Conservation (phyloP, 345 rosid species). For the Litchi chinensis region DNA sequence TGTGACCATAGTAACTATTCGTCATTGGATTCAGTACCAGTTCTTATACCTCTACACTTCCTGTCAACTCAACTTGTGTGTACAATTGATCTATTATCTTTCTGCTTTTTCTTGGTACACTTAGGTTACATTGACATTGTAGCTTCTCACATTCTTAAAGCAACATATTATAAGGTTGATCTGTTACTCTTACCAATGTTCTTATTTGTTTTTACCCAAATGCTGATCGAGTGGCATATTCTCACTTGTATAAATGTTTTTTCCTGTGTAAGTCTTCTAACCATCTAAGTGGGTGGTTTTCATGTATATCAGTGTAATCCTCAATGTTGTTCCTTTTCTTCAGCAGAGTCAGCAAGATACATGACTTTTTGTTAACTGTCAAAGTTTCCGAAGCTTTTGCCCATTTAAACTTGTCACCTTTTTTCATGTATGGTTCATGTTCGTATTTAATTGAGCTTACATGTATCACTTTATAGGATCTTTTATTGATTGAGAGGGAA, state of each 20-base stretch:
- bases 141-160: background rate
- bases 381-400: background rate
- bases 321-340: background rate
- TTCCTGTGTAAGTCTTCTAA: background rate
- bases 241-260: background rate
- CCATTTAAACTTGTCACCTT: background rate
- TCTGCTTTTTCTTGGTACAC: background rate
- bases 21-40: background rate
- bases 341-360: background rate
- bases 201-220: background rate
- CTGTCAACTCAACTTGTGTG: background rate
- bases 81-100: background rate
- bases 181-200: no score
- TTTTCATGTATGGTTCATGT: background rate
- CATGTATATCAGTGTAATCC: background rate
- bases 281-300: background rate
- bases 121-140: background rate
- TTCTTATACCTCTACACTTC: background rate
- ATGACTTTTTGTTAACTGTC: background rate
- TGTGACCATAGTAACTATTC: no score
- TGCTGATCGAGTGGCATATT: background rate
- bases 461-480: constrained; percentile 56
- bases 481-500: constrained; percentile 84
- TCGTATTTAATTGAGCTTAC: constrained; percentile 4
- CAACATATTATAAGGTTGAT: no score